Conservation (phyloP, 331 rosid genomes). For the Saraca asoca region DNA sequence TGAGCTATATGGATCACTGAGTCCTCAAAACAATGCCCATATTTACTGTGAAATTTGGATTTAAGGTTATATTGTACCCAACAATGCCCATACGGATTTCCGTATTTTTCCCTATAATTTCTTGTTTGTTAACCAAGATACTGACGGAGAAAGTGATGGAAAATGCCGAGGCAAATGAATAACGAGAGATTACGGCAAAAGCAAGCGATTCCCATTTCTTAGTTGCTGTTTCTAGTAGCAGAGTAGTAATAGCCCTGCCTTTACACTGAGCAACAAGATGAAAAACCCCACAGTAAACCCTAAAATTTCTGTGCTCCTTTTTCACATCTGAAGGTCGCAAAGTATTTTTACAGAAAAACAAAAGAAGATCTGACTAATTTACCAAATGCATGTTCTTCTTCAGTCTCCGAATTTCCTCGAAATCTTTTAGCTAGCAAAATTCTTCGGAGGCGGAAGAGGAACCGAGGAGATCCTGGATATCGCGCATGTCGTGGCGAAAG, state of each 20-base stretch:
- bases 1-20: too few relatives aligned
- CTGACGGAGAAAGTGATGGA: slow-evolving; percentile 6
- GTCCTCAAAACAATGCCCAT: too few relatives aligned
- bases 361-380: slow-evolving; percentile 36
- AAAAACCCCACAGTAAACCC: slow-evolving; percentile 11
- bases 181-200: not conserved
- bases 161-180: not conserved
- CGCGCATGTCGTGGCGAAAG: slow-evolving; percentile 54
- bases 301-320: slow-evolving; percentile 20
- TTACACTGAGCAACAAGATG: slow-evolving; percentile 43
- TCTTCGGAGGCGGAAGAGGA: slow-evolving; percentile 42
- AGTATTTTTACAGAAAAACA: slow-evolving; percentile 48
- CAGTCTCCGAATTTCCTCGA: slow-evolving; percentile 15
- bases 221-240: slow-evolving; percentile 34
- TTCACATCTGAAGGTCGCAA: slow-evolving; percentile 29
- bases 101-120: not conserved
- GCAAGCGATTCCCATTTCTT: slow-evolving; percentile 23
- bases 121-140: slow-evolving; percentile 26
- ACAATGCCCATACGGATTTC: not conserved
- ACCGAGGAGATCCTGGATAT: slow-evolving; percentile 52
- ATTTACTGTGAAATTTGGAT: too few relatives aligned
- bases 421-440: slow-evolving; percentile 11
- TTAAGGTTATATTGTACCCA: too few relatives aligned
- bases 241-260: slow-evolving; percentile 32
- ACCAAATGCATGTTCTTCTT: slow-evolving; percentile 27